Percentiles rank a stretch among this genome's conserved stretches.
Evolutionary conservation across 768 basidiomycete genomes (phyloP).

Genomic region (Suillus occidentalis): DNA sequence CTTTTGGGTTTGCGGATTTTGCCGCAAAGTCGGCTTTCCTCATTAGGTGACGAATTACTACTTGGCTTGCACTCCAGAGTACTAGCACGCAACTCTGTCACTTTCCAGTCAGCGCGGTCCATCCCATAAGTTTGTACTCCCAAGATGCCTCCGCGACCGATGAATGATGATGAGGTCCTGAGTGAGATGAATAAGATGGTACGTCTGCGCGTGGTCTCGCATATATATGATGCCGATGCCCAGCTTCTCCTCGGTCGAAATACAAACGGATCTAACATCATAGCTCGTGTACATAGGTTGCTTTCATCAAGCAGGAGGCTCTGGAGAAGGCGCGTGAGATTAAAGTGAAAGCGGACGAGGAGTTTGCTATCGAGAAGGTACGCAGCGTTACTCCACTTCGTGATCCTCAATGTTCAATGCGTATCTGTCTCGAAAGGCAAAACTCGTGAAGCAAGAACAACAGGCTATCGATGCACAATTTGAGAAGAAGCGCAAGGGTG

Average conservation of each 20-base stretch:
- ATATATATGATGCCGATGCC: slow-evolving; percentile 8
- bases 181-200: slow-evolving; percentile 99
- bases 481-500: slow-evolving; percentile 95
- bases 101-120: background rate
- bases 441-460: slow-evolving; percentile 95
- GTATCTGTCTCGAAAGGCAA: slow-evolving; percentile 58
- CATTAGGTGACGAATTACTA: background rate
- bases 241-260: slow-evolving; percentile 9
- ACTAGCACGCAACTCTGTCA: background rate
- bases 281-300: slow-evolving; percentile 55
- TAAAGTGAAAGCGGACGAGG: slow-evolving; percentile 95
- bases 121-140: background rate
- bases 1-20: slow-evolving; percentile 6
- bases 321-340: slow-evolving; percentile 97
- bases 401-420: background rate
- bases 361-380: slow-evolving; percentile 98
- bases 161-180: slow-evolving; percentile 94
- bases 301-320: slow-evolving; percentile 99
- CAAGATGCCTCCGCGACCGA: slow-evolving; percentile 69
- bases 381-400: background rate
- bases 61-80: background rate
- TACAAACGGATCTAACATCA: slow-evolving; percentile 8
- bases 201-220: slow-evolving; percentile 19
- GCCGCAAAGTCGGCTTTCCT: background rate
- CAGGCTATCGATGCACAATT: slow-evolving; percentile 91